These are phyloP conservation scores for Penicillium cinerascens DNA, from an alignment of 495 filamentous ascomycete genomes.

Conservation along the genomic window DNA sequence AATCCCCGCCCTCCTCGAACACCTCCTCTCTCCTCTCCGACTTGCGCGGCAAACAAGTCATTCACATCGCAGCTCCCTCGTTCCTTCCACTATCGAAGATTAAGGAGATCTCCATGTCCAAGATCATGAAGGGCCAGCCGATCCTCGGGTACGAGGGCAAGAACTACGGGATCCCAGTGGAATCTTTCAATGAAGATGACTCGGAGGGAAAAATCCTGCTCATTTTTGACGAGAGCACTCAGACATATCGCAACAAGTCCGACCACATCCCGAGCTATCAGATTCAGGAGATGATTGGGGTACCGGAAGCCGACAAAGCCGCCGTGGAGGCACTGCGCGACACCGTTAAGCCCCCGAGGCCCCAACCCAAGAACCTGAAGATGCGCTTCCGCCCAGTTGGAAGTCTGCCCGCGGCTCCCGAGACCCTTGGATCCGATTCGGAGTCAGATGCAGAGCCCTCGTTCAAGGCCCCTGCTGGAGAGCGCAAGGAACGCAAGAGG, in stretches of 20 bases:
- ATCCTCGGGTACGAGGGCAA: constrained; percentile 38
- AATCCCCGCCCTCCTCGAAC: constrained; percentile 31
- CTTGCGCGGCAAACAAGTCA: constrained; percentile 42
- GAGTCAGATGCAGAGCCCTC: constrained; percentile 45
- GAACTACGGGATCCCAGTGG: constrained; percentile 45
- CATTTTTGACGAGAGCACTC: constrained; percentile 32
- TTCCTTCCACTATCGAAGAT: constrained; percentile 43
- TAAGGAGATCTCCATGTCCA: constrained; percentile 40
- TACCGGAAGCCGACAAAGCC: constrained; percentile 23
- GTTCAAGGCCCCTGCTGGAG: constrained; percentile 32
- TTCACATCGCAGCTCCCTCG: constrained; percentile 43
- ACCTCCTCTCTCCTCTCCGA: constrained; percentile 38
- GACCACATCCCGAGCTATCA: constrained; percentile 40
- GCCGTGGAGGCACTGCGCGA: constrained; percentile 36
- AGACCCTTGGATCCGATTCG: constrained; percentile 47
- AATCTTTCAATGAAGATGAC: constrained; percentile 34
- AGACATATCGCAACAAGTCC: constrained; percentile 33
- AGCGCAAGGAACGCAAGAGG: constrained; percentile 38
- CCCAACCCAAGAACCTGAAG: constrained; percentile 55
- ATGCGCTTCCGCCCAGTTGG: constrained; percentile 60
- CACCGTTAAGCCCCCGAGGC: constrained; percentile 40
- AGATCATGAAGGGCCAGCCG: constrained; percentile 41
- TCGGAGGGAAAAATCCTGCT: constrained; percentile 32
- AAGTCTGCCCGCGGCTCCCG: constrained; percentile 40
- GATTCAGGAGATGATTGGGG: constrained; percentile 42